phyloP scores from a whole-genome alignment of 768 basidiomycete genomes.

The Fomitopsis serialis region DNA sequence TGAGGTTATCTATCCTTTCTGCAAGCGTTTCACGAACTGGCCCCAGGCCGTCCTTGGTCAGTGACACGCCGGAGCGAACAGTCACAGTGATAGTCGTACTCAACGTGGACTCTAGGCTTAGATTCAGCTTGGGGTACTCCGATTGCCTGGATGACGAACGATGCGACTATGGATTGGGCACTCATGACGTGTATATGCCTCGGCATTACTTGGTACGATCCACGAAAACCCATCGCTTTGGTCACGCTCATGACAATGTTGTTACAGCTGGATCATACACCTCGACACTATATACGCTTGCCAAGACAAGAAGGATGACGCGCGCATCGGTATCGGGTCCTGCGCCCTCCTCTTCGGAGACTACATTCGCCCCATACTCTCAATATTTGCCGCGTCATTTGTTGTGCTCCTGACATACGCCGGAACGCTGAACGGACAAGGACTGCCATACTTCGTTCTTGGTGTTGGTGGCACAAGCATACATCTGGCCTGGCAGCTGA shows the following conservation, averaged over 20 bases:
- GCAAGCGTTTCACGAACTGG: slow-evolving; percentile 56
- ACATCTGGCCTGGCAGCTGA: slow-evolving; percentile 21
- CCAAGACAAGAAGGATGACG: slow-evolving; percentile 71
- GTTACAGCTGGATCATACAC: slow-evolving; percentile 37
- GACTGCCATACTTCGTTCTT: slow-evolving; percentile 6
- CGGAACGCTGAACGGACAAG: slow-evolving; percentile 37
- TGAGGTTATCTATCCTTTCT: slow-evolving; percentile 37
- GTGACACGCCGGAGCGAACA: background rate
- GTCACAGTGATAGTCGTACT: background rate
- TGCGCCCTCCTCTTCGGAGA: slow-evolving; percentile 71
- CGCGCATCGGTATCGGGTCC: slow-evolving; percentile 65
- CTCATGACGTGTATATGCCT: slow-evolving; percentile 12
- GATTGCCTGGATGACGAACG: slow-evolving; percentile 43
- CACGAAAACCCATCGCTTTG: background rate
- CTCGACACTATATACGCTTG: slow-evolving; percentile 74
- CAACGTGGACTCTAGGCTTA: background rate
- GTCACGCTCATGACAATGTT: no score
- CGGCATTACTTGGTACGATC: slow-evolving; percentile 17
- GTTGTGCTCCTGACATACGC: slow-evolving; percentile 45
- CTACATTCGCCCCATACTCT: slow-evolving; percentile 52
- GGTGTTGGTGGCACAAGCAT: slow-evolving; percentile 15
- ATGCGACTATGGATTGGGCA: slow-evolving; percentile 18
- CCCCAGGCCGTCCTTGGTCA: slow-evolving; percentile 57
- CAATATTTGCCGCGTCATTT: slow-evolving; percentile 48
- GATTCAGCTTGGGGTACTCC: slow-evolving; percentile 1